Percentiles rank a stretch among this genome's conserved stretches.
Conservation (phyloP, 768 basidiomycete species). For the Xerocomellus chrysenteron region DNA sequence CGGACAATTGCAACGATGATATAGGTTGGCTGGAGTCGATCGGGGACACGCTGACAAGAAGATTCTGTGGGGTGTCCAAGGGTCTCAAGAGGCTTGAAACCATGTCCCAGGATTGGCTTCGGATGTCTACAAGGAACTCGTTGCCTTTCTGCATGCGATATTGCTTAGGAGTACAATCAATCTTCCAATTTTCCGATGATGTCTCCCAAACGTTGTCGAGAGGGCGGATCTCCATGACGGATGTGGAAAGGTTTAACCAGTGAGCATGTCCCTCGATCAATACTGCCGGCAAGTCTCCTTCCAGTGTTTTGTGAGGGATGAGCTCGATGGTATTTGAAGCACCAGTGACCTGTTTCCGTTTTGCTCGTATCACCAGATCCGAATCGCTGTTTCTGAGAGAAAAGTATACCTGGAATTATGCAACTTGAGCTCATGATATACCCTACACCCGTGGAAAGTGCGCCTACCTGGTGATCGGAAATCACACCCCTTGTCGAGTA, state of each 20-base stretch:
- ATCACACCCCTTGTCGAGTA: slow-evolving; percentile 22
- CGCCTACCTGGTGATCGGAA: slow-evolving; percentile 18
- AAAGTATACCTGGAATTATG: slow-evolving; percentile 22
- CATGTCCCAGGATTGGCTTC: too few relatives aligned
- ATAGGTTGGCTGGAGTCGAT: too few relatives aligned
- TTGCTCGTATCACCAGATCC: slow-evolving; percentile 22
- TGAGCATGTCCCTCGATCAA: slow-evolving; percentile 27
- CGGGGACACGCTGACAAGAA: too few relatives aligned
- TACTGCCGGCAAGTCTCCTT: slow-evolving; percentile 24
- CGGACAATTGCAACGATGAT: too few relatives aligned
- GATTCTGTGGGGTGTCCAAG: too few relatives aligned
- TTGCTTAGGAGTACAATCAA: slow-evolving; percentile 1
- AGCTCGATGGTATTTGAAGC: slow-evolving; percentile 16
- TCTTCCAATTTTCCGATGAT: too few relatives aligned
- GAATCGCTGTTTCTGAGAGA: slow-evolving; percentile 2
- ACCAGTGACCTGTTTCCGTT: neutral
- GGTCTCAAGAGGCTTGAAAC: too few relatives aligned
- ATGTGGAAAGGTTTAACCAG: slow-evolving; percentile 26
- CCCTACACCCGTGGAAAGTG: neutral
- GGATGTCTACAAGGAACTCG: slow-evolving; percentile 12
- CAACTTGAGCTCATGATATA: neutral
- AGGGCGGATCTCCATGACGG: too few relatives aligned
- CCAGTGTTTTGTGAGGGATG: slow-evolving; percentile 23
- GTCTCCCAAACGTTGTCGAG: too few relatives aligned
- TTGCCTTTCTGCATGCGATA: slow-evolving; percentile 8